These are phyloP conservation scores for Serpula lacrymans DNA, from an alignment of 768 basidiomycete genomes.

Conservation along the genomic window DNA sequence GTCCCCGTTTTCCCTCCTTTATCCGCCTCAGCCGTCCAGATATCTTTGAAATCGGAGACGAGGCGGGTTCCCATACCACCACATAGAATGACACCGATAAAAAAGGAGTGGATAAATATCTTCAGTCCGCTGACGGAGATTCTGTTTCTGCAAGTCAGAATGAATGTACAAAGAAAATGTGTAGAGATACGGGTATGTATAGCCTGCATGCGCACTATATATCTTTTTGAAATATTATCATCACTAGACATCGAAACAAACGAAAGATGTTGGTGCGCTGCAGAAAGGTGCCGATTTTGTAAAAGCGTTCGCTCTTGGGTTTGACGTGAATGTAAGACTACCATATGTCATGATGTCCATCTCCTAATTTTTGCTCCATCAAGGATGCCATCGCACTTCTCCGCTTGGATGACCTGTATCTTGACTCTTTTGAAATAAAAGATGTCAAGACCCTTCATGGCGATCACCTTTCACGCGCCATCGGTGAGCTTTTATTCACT, in stretches of 20 bases:
- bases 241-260: slow-evolving; percentile 90
- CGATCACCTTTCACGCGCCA: slow-evolving; percentile 96
- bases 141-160: slow-evolving; percentile 90
- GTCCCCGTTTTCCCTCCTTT: slow-evolving; percentile 72
- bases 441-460: slow-evolving; percentile 98
- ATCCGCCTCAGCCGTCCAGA: slow-evolving; percentile 51
- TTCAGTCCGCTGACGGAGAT: slow-evolving; percentile 96
- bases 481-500: slow-evolving; percentile 51
- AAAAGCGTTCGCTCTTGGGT: slow-evolving; percentile 91
- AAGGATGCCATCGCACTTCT: slow-evolving; percentile 96
- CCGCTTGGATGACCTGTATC: slow-evolving; percentile 93
- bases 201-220: background rate
- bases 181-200: slow-evolving; percentile 87
- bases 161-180: slow-evolving; percentile 87
- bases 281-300: slow-evolving; percentile 98
- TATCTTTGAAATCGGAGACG: slow-evolving; percentile 74
- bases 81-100: slow-evolving; percentile 95
- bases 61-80: slow-evolving; percentile 90
- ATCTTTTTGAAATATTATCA: background rate
- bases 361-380: slow-evolving; percentile 4
- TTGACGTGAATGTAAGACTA: slow-evolving; percentile 83
- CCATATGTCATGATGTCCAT: background rate
- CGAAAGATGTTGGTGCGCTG: slow-evolving; percentile 87
- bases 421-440: slow-evolving; percentile 98
- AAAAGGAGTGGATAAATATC: slow-evolving; percentile 94